Percentiles rank a stretch among this genome's conserved stretches.
Evolutionary conservation across 2,329 filamentous ascomycete species (phyloP).

Genomic region (Stemphylium beticola): DNA sequence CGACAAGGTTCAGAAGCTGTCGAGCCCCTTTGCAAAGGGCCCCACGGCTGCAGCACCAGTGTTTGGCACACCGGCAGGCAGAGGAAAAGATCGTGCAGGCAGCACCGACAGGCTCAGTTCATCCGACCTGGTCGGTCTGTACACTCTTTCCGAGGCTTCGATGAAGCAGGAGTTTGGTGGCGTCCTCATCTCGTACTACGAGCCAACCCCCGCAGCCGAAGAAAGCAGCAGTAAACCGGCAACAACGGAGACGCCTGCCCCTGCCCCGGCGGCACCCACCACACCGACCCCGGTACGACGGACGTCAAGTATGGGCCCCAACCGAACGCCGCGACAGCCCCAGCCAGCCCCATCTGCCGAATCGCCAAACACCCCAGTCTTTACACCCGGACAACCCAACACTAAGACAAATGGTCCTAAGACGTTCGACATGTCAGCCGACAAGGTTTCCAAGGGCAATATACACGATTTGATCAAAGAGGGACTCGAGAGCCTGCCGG

Average conservation of each 20-base stretch:
- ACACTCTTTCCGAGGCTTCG: slow-evolving; percentile 51
- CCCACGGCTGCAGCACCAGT: slow-evolving; percentile 56
- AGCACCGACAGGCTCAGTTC: slow-evolving; percentile 45
- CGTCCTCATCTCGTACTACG: slow-evolving; percentile 81
- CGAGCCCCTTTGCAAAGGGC: slow-evolving; percentile 79
- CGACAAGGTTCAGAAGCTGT: slow-evolving; percentile 83
- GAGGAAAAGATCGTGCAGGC: slow-evolving; percentile 68
- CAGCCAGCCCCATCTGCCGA: slow-evolving; percentile 52
- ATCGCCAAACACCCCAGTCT: slow-evolving; percentile 56
- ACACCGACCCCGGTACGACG: slow-evolving; percentile 80
- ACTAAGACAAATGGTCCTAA: slow-evolving; percentile 42
- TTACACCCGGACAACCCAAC: slow-evolving; percentile 45
- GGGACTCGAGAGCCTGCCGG: slow-evolving; percentile 66
- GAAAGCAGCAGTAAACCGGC: slow-evolving; percentile 28
- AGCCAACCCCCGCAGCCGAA: slow-evolving; percentile 45
- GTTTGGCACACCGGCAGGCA: slow-evolving; percentile 64
- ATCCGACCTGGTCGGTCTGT: slow-evolving; percentile 77
- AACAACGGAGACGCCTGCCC: slow-evolving; percentile 60
- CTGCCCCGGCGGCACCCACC: slow-evolving; percentile 61
- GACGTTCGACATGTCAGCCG: slow-evolving; percentile 66
- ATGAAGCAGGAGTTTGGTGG: slow-evolving; percentile 81
- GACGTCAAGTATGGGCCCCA: slow-evolving; percentile 59
- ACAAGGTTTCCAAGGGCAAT: slow-evolving; percentile 52
- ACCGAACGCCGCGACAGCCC: slow-evolving; percentile 60
- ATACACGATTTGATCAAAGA: slow-evolving; percentile 52